Evolutionary conservation across 306 rosid genomes (phyloP).

Genomic region (Mimosa pudica): DNA sequence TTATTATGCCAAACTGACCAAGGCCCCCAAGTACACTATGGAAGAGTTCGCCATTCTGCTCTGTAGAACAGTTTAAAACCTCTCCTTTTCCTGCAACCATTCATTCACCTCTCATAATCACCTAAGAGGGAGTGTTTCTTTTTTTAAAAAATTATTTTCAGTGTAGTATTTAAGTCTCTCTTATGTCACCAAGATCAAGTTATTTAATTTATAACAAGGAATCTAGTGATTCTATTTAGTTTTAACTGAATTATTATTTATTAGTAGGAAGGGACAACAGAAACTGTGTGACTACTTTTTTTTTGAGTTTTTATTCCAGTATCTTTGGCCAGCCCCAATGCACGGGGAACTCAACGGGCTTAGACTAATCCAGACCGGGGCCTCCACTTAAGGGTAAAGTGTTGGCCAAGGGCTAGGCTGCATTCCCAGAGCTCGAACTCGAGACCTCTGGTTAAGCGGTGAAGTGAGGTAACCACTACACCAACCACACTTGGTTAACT

Average conservation of each 20-base stretch:
- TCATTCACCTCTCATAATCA: conserved; percentile 22
- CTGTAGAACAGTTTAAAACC: conserved; percentile 69
- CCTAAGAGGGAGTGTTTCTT: neutral
- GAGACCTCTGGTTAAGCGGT: no score
- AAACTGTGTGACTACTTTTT: neutral
- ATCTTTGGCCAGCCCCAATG: no score
- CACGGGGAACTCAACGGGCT: no score
- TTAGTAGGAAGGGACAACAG: conserved; percentile 23
- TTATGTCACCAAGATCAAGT: conserved; percentile 23
- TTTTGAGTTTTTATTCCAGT: no score
- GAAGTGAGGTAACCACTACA: no score
- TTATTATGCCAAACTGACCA: conserved; percentile 96
- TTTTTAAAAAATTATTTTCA: neutral
- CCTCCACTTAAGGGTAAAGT: no score
- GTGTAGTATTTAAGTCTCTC: conserved; percentile 2
- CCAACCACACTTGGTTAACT: neutral
- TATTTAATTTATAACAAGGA: conserved; percentile 17
- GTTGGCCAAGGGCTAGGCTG: no score
- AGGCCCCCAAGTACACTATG: conserved; percentile 96
- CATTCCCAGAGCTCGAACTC: no score
- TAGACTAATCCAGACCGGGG: no score
- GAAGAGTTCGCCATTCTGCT: conserved; percentile 78
- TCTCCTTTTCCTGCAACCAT: conserved; percentile 85
- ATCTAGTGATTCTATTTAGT: conserved; percentile 19
- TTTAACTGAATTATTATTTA: conserved; percentile 13